Conservation (phyloP, 306 rosid species). For the Cicer pinnatifidum region DNA sequence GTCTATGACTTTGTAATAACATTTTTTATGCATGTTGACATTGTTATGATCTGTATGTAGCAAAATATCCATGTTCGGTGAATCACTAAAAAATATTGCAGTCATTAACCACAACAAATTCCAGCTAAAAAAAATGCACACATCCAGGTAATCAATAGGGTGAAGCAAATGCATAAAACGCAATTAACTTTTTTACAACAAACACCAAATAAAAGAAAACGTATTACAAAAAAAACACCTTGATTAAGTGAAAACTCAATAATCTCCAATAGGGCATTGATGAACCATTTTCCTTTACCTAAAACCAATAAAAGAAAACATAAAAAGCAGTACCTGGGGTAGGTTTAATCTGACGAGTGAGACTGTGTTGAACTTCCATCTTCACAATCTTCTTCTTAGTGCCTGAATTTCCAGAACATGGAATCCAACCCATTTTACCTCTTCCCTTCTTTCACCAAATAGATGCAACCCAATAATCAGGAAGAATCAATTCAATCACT, state of each 20-base stretch:
- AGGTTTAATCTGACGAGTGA: constrained; percentile 66
- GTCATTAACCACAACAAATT: constrained; percentile 36
- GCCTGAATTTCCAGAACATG: constrained; percentile 77
- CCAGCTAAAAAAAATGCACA: constrained; percentile 6
- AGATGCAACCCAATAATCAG: constrained; percentile 26
- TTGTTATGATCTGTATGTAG: not conserved
- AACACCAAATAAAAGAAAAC: constrained; percentile 47
- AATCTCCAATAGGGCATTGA: constrained; percentile 42
- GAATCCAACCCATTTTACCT: constrained; percentile 83
- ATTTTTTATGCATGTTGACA: not conserved
- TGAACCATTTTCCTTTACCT: not conserved
- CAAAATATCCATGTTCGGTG: not conserved
- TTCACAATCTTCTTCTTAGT: constrained; percentile 62
- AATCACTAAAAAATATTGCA: not conserved
- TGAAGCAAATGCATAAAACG: constrained; percentile 38
- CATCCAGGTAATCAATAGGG: constrained; percentile 32
- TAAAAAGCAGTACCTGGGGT: constrained; percentile 55
- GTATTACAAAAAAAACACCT: constrained; percentile 23
- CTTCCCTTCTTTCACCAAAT: constrained; percentile 16
- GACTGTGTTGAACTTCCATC: constrained; percentile 53
- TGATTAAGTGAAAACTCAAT: constrained; percentile 45
- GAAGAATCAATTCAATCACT: constrained; percentile 23
- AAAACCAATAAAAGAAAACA: not conserved
- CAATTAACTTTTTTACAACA: constrained; percentile 31
- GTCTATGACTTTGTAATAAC: not conserved